Evolutionary conservation across 768 basidiomycete species (phyloP).

Genomic region (Suillus brevipes): DNA sequence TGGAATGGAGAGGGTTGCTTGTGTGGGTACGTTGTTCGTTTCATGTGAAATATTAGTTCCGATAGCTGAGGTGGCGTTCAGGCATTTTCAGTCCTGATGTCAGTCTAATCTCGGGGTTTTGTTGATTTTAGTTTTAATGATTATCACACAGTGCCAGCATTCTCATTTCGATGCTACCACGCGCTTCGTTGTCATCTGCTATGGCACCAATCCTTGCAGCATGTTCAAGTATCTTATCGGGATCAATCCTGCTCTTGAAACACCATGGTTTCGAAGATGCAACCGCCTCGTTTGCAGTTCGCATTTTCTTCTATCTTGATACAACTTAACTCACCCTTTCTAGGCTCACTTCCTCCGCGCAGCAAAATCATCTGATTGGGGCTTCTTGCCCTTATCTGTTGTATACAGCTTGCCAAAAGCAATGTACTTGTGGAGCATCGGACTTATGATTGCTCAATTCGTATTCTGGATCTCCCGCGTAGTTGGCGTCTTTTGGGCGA

Average conservation of each 20-base stretch:
- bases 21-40: conserved; percentile 32
- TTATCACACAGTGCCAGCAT: conserved; percentile 37
- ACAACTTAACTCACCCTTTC: neutral
- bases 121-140: conserved; percentile 31
- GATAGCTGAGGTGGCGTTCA: conserved; percentile 1
- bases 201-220: conserved; percentile 8
- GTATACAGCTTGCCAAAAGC: conserved; percentile 49
- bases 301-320: conserved; percentile 13
- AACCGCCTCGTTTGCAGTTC: conserved; percentile 39
- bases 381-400: conserved; percentile 48
- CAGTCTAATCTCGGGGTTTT: conserved; percentile 12
- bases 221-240: conserved; percentile 11
- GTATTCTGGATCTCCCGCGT: conserved; percentile 10
- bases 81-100: conserved; percentile 17
- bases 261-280: conserved; percentile 15
- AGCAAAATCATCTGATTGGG: conserved; percentile 37
- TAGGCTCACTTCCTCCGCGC: conserved; percentile 25
- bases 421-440: conserved; percentile 45
- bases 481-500: neutral
- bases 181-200: conserved; percentile 7
- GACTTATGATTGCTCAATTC: conserved; percentile 22
- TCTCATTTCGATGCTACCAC: conserved; percentile 28
- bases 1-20: conserved; percentile 45
- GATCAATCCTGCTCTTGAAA: conserved; percentile 8
- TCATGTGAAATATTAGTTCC: neutral